These are phyloP conservation scores for Perilla frutescens DNA, from an alignment of 257 asterid genomes.

Conservation along the genomic window DNA sequence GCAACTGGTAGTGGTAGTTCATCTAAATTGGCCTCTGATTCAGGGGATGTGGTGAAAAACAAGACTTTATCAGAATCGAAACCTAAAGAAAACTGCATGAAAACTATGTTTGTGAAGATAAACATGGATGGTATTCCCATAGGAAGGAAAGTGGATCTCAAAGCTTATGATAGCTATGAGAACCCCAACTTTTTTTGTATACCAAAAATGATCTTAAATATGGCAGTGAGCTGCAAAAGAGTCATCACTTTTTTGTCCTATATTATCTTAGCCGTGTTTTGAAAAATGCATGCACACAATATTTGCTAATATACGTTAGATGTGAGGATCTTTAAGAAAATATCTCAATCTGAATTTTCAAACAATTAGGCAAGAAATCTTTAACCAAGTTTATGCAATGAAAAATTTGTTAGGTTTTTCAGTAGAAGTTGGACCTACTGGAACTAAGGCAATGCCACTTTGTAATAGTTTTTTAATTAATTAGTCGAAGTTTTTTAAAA, in stretches of 20 bases:
- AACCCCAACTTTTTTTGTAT: slow-evolving; percentile 13
- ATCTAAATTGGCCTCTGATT: slow-evolving; percentile 47
- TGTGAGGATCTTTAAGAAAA: neutral
- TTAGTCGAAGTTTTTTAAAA: slow-evolving; percentile 21
- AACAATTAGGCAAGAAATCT: neutral
- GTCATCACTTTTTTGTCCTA: neutral
- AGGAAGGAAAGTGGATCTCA: slow-evolving; percentile 81
- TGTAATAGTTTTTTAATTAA: slow-evolving; percentile 18
- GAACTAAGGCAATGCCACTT: neutral
- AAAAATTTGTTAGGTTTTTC: neutral
- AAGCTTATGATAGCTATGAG: slow-evolving; percentile 68
- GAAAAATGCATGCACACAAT: neutral
- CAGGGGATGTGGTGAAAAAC: slow-evolving; percentile 40
- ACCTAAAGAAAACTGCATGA: slow-evolving; percentile 40
- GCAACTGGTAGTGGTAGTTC: slow-evolving; percentile 57
- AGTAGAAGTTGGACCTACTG: too few species aligned
- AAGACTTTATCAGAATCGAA: slow-evolving; percentile 42
- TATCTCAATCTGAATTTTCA: neutral
- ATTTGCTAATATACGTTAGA: neutral
- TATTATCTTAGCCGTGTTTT: slow-evolving; percentile 9
- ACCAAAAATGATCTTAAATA: neutral
- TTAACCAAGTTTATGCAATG: neutral
- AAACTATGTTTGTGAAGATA: slow-evolving; percentile 82
- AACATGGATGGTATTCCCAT: slow-evolving; percentile 95
- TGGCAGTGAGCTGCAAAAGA: neutral